These are phyloP conservation scores for Arabidopsis lyrata DNA, from an alignment of 441 rosid species.

Conservation along the genomic window DNA sequence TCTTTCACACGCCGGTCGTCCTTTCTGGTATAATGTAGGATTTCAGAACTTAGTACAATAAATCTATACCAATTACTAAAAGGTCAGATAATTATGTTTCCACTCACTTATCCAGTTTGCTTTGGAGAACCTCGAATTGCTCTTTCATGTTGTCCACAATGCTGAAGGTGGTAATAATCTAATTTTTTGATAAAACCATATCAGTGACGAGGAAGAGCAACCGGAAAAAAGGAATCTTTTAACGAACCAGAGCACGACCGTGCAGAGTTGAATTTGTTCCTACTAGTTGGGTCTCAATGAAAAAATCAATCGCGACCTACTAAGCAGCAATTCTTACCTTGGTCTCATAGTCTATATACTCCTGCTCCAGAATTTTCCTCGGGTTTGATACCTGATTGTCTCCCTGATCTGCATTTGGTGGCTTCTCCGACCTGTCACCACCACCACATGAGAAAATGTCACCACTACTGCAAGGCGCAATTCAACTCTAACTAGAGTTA, in stretches of 20 bases:
- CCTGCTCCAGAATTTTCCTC: slow-evolving; percentile 90
- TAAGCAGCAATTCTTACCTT: slow-evolving; percentile 58
- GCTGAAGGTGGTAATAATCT: slow-evolving; percentile 92
- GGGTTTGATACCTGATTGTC: slow-evolving; percentile 66
- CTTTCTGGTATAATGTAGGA: slow-evolving; percentile 58
- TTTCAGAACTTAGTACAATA: slow-evolving; percentile 4
- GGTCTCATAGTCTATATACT: slow-evolving; percentile 88
- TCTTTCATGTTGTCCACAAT: slow-evolving; percentile 93
- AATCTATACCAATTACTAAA: not conserved
- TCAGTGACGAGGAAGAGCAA: slow-evolving; percentile 19
- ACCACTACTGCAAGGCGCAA: slow-evolving; percentile 30
- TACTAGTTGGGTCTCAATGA: not conserved
- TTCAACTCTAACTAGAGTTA: slow-evolving; percentile 22
- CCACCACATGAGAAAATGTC: slow-evolving; percentile 31
- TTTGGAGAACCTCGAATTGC: slow-evolving; percentile 68
- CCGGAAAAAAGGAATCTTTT: not conserved
- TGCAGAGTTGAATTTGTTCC: slow-evolving; percentile 3
- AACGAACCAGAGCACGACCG: not conserved
- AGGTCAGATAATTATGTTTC: not conserved
- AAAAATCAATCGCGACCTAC: not conserved
- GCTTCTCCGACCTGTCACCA: slow-evolving; percentile 62
- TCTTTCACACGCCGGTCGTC: slow-evolving; percentile 66
- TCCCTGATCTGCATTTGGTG: slow-evolving; percentile 54
- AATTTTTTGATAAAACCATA: slow-evolving; percentile 39
- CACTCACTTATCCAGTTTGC: slow-evolving; percentile 62